Conservation (phyloP, 306 rosid genomes). For the Adenanthera pavonina region DNA sequence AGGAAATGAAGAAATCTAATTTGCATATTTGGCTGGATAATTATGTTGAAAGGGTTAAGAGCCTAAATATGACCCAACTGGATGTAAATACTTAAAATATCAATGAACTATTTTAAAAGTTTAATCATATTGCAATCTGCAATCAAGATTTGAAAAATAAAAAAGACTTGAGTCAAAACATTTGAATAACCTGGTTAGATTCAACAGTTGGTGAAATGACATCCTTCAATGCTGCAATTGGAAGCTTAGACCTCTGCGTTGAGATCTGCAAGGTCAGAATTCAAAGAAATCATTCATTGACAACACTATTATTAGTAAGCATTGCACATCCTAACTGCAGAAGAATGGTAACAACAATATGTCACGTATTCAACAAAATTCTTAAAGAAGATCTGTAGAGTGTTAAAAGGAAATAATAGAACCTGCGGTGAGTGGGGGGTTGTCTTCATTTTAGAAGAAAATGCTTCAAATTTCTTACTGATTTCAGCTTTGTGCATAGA, state of each 20-base stretch:
- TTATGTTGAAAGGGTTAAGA: slow-evolving; percentile 25
- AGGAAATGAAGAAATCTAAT: slow-evolving; percentile 38
- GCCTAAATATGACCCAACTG: slow-evolving; percentile 25
- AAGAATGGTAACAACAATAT: slow-evolving; percentile 32
- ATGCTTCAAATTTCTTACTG: slow-evolving; percentile 52
- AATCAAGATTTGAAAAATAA: slow-evolving; percentile 28
- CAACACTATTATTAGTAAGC: slow-evolving; percentile 29
- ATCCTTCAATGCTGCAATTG: slow-evolving; percentile 81
- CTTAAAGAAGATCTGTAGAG: slow-evolving; percentile 22
- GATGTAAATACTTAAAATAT: slow-evolving; percentile 31
- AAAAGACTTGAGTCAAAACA: slow-evolving; percentile 11
- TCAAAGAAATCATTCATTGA: slow-evolving; percentile 32
- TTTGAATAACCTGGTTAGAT: slow-evolving; percentile 80
- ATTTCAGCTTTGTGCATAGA: slow-evolving; percentile 59
- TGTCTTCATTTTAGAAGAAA: slow-evolving; percentile 46
- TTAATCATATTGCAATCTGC: slow-evolving; percentile 38
- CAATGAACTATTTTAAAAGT: slow-evolving; percentile 24
- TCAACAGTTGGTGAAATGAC: slow-evolving; percentile 69
- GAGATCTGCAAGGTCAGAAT: slow-evolving; percentile 58
- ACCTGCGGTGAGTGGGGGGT: slow-evolving; percentile 62
- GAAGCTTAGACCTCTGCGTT: slow-evolving; percentile 69
- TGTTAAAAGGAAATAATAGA: background rate
- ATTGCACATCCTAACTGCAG: slow-evolving; percentile 18
- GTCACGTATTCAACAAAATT: slow-evolving; percentile 41
- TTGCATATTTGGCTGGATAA: slow-evolving; percentile 17